Evolutionary conservation across 805 yeast genomes (phyloP).

Genomic region (Priceomyces carsonii): DNA sequence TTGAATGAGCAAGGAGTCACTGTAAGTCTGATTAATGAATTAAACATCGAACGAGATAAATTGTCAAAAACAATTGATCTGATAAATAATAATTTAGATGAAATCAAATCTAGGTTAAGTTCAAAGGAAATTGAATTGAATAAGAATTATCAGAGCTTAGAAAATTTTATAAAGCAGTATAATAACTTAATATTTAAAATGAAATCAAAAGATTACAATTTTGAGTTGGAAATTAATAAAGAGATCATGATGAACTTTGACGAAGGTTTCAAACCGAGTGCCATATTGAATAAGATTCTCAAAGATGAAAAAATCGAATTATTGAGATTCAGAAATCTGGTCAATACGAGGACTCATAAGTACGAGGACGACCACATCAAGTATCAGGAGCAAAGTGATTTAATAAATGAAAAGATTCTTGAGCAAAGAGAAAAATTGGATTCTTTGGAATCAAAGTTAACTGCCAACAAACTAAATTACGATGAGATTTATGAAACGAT

Average conservation of each 20-base stretch:
- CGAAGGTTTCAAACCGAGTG: conserved; percentile 20
- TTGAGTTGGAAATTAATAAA: conserved; percentile 38
- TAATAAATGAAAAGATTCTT: conserved; percentile 51
- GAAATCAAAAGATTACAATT: conserved; percentile 26
- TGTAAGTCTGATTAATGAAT: conserved; percentile 60
- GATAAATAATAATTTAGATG: conserved; percentile 43
- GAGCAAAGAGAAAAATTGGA: conserved; percentile 61
- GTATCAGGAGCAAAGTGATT: conserved; percentile 60
- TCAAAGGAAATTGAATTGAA: conserved; percentile 53
- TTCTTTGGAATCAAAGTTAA: conserved; percentile 55
- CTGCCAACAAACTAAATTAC: conserved; percentile 51
- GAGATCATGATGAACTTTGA: conserved; percentile 8
- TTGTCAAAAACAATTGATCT: conserved; percentile 54
- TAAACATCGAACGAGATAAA: conserved; percentile 62
- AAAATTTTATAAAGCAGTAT: conserved; percentile 54
- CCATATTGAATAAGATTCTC: conserved; percentile 47
- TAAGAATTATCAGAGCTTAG: conserved; percentile 51
- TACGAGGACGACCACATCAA: conserved; percentile 58
- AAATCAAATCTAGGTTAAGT: conserved; percentile 44
- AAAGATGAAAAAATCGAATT: conserved; percentile 46
- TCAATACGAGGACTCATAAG: conserved; percentile 46
- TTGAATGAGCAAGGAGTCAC: conserved; percentile 59
- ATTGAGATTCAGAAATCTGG: conserved; percentile 27
- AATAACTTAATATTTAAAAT: conserved; percentile 55
- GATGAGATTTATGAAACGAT: conserved; percentile 58